These are phyloP conservation scores for Ophiostoma montium DNA, from an alignment of 2,329 filamentous ascomycete genomes.

Conservation along the genomic window DNA sequence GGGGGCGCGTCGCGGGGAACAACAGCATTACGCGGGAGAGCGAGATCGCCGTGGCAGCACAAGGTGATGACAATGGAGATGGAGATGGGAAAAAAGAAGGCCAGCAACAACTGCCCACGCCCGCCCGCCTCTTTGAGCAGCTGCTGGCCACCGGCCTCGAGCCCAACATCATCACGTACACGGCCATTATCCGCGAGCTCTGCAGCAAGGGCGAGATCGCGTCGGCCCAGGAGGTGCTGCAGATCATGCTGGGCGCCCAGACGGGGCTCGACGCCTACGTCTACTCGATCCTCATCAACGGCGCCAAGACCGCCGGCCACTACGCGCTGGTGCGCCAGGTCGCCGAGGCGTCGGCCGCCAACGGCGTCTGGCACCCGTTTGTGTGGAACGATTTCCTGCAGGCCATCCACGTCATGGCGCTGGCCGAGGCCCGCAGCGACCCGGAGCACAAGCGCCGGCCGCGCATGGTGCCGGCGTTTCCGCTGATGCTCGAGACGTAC, in stretches of 20 bases:
- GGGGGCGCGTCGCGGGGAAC: background rate
- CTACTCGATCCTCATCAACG: conserved; percentile 55
- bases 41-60: conserved; percentile 11
- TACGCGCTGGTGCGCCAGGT: conserved; percentile 39
- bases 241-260: conserved; percentile 43
- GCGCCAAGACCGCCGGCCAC: conserved; percentile 47
- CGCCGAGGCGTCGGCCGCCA: conserved; percentile 35
- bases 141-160: conserved; percentile 46
- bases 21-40: background rate
- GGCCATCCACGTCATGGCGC: conserved; percentile 30
- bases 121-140: conserved; percentile 37
- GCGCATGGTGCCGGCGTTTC: conserved; percentile 27
- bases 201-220: conserved; percentile 47
- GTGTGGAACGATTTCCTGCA: conserved; percentile 40
- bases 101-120: conserved; percentile 22
- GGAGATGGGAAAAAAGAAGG: background rate
- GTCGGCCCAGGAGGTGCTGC: conserved; percentile 51
- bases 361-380: conserved; percentile 31
- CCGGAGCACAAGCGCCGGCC: conserved; percentile 19
- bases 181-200: conserved; percentile 57
- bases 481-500: conserved; percentile 35
- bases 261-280: conserved; percentile 51
- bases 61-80: background rate
- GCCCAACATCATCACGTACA: conserved; percentile 49
- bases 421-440: conserved; percentile 23